These are phyloP conservation scores for Aquilaria sinensis DNA, from an alignment of 345 rosid genomes.

Conservation along the genomic window DNA sequence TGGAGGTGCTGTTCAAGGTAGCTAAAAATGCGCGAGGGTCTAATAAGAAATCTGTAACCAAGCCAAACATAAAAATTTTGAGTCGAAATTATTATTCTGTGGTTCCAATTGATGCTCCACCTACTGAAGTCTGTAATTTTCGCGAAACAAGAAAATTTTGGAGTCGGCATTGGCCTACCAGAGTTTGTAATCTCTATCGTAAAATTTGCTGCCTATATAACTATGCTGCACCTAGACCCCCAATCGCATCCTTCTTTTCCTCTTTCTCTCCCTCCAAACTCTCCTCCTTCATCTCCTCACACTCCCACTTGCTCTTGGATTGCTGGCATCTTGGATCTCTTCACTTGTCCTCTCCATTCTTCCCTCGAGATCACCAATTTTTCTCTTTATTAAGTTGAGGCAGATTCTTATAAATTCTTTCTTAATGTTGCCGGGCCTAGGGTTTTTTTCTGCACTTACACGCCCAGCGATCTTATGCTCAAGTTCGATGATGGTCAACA, in stretches of 20 bases:
- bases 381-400: constrained; percentile 33
- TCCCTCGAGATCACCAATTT: constrained; percentile 48
- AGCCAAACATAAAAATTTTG: too few species aligned
- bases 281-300: constrained; percentile 51
- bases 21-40: too few species aligned
- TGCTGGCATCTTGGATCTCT: constrained; percentile 22
- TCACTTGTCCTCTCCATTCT: constrained; percentile 46
- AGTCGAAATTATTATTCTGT: too few species aligned
- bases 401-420: constrained; percentile 33
- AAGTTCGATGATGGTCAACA: constrained; percentile 49
- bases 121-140: too few species aligned
- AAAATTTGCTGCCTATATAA: constrained; percentile 51
- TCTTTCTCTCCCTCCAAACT: constrained; percentile 60
- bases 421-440: constrained; percentile 73
- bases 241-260: constrained; percentile 72
- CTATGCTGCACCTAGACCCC: constrained; percentile 87
- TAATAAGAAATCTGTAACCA: too few species aligned
- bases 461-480: constrained; percentile 41
- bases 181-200: constrained; percentile 76
- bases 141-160: neutral
- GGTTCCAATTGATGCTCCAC: too few species aligned
- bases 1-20: too few species aligned
- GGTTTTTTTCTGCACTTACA: constrained; percentile 67
- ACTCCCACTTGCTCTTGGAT: constrained; percentile 18
- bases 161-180: constrained; percentile 71